A percentile compares a stretch with the other conserved stretches of the same genome.
Evolutionary conservation across 148 eudicot genomes (phyloP).

Genomic region (Diospyros kaki): DNA sequence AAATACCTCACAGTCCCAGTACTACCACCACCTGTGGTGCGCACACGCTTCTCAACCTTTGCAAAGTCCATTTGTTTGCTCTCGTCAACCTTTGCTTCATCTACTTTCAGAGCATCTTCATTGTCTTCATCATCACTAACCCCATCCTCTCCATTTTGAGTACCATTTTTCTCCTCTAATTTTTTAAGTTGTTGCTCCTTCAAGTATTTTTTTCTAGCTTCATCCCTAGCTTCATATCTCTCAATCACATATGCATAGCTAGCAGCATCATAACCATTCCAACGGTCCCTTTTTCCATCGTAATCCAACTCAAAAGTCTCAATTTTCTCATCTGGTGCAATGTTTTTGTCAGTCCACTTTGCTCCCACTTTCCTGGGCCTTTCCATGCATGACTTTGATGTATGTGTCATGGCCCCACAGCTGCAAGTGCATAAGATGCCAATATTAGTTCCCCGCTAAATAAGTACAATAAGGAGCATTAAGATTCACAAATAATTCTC

Average conservation of each 20-base stretch:
- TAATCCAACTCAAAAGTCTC: slow-evolving; percentile 84
- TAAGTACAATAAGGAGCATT: neutral
- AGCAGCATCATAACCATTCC: slow-evolving; percentile 96
- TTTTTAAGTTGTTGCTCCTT: slow-evolving; percentile 86
- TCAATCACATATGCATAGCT: slow-evolving; percentile 73
- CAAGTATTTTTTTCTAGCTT: slow-evolving; percentile 73
- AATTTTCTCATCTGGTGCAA: slow-evolving; percentile 86
- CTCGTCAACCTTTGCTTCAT: slow-evolving; percentile 96
- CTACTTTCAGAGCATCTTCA: slow-evolving; percentile 77
- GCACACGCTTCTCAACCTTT: slow-evolving; percentile 98
- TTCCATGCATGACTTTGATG: slow-evolving; percentile 69
- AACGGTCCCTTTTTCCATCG: slow-evolving; percentile 89
- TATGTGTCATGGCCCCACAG: slow-evolving; percentile 95
- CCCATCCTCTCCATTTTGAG: slow-evolving; percentile 48
- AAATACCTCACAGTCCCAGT: slow-evolving; percentile 88
- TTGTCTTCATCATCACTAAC: slow-evolving; percentile 64
- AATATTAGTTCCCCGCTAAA: neutral
- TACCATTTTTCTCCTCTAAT: slow-evolving; percentile 78
- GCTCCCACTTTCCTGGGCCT: slow-evolving; percentile 95
- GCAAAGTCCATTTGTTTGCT: slow-evolving; percentile 98
- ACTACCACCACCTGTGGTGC: slow-evolving; percentile 97
- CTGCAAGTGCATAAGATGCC: slow-evolving; percentile 23
- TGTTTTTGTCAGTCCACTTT: slow-evolving; percentile 70
- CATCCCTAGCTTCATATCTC: slow-evolving; percentile 85
- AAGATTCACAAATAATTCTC: no score